phyloP scores from a whole-genome alignment of 768 basidiomycete species.

The Suillus fuscotomentosus region DNA sequence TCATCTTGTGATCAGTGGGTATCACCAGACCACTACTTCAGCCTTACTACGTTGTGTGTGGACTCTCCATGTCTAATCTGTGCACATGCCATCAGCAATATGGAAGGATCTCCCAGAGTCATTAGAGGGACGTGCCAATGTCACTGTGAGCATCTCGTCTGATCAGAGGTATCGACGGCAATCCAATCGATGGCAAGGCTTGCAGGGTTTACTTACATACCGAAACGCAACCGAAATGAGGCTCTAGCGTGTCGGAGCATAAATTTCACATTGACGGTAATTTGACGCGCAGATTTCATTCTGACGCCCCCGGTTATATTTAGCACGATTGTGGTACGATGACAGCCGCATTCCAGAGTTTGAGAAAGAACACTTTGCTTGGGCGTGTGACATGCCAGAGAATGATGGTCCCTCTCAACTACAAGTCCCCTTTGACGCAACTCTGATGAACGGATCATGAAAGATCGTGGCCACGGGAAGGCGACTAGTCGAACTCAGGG shows the following conservation, averaged over 20 bases:
- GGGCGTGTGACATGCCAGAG: not conserved
- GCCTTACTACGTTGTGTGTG: slow-evolving; percentile 68
- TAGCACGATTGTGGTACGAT: not conserved
- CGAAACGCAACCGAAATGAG: not conserved
- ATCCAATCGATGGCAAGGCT: not conserved
- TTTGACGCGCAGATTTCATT: not conserved
- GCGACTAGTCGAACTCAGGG: not conserved
- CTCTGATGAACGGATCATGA: not conserved
- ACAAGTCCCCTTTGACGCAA: not conserved
- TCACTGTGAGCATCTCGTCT: slow-evolving; percentile 1
- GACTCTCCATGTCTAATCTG: slow-evolving; percentile 81
- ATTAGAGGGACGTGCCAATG: not conserved
- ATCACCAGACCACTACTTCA: not conserved
- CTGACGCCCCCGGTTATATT: not conserved
- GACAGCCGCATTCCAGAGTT: not conserved
- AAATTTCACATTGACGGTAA: not conserved
- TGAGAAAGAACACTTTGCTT: not conserved
- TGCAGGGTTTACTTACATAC: not conserved
- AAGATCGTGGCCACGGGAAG: not conserved
- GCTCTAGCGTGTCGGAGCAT: not conserved
- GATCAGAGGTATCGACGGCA: too few relatives aligned
- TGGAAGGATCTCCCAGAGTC: not conserved
- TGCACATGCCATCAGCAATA: not conserved
- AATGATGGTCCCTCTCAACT: not conserved
- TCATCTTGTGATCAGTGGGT: not conserved